Base-by-base conservation (phyloP, 306 rosid species). In the Corylus americana region DNA sequence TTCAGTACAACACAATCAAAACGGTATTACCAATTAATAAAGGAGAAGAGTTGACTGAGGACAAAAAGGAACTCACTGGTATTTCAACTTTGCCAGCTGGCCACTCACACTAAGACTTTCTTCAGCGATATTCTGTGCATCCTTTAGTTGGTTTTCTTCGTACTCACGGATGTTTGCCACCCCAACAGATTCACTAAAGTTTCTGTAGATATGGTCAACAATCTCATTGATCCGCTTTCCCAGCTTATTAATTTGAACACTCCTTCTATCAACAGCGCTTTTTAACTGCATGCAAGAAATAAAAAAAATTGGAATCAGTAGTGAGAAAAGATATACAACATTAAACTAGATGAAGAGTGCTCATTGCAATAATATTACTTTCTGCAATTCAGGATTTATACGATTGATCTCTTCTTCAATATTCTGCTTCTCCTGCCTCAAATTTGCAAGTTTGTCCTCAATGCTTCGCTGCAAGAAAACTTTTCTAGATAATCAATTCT, bases 131-230 rank as follows among this genome's bases (percentile, higher is more conserved):
- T 84, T 84, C 71, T 96, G 99, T 51, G 97, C 97, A 58, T 75
- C 83, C 84, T 93, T 87, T 63, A 96, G 98, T 82, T 85, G 93
- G 71, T 96, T 96, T 88, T 96, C 99, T 88, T 96, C 99, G 58
- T 96, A 96, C 82, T 96, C 99, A 54, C 99, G 98, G 55, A 96
- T 96, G 86, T 96, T 96, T 82, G 97, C 92, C 72, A 93, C 99
- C 81, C 98, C 98, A 80, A 96, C 97, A 39, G 97, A 89, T 85
- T 78, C 84, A 85, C 99, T 96, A 76, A 96, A 96, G 81, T 92
- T 84, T 84, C 74, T 90, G 87, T 96, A 96, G 69, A 93, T 90
- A 74, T 88, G 79, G 80, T 96, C 99, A 75, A 91, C 91, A 81
- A 90, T 96, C 87, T 89, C 94, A 89, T 96, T 96, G 79, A 93